Conservation (phyloP, 345 rosid genomes). For the Gossypium australe region DNA sequence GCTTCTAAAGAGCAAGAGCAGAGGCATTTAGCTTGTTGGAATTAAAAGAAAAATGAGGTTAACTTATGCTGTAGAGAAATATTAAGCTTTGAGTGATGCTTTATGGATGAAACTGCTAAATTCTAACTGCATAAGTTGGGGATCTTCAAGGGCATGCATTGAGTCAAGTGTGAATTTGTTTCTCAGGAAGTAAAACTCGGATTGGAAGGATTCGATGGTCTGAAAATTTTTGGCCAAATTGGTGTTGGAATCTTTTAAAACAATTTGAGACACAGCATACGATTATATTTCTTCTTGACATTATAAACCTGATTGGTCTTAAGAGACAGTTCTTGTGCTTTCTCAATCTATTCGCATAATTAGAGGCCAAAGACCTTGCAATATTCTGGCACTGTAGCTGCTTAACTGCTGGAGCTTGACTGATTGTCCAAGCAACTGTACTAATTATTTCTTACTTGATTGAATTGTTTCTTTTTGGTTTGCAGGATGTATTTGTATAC, state of each 20-base stretch:
- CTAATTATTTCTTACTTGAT: not conserved
- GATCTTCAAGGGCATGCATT: not conserved
- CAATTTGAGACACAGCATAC: not conserved
- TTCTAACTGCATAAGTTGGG: not conserved
- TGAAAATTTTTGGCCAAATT: not conserved
- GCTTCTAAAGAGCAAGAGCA: not conserved
- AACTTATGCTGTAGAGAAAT: not conserved
- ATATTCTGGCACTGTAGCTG: not conserved
- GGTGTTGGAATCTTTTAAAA: not conserved
- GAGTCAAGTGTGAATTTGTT: not conserved
- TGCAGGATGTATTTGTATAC: conserved; percentile 44
- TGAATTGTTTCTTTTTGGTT: conserved; percentile 1
- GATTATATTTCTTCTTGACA: not conserved
- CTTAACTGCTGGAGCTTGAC: not conserved
- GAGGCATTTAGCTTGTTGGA: not conserved
- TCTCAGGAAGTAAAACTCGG: not conserved
- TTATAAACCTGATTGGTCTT: not conserved
- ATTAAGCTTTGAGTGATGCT: not conserved
- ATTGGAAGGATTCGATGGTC: not conserved
- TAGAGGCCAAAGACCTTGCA: not conserved
- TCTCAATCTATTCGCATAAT: not conserved
- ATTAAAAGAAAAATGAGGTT: not conserved
- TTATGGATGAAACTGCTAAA: not conserved
- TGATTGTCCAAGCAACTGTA: too few species aligned
- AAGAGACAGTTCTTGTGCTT: not conserved